Evolutionary conservation across 148 eudicot genomes (phyloP).

Genomic region (Spergularia bocconei): DNA sequence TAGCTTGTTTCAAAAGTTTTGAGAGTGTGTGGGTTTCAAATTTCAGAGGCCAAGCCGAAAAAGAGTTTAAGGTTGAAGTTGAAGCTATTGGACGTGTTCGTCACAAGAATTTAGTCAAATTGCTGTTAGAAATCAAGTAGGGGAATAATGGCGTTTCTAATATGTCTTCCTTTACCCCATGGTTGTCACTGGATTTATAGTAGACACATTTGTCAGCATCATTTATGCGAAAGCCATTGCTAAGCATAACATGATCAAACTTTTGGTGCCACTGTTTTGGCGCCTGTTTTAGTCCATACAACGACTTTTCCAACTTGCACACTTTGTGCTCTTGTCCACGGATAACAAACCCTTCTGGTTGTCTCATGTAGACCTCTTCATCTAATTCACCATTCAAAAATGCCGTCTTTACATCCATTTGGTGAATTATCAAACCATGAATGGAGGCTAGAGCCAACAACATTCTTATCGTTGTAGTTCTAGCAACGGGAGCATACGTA

Average conservation of each 20-base stretch:
- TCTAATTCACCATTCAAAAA: not conserved
- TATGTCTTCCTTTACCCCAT: too few species aligned
- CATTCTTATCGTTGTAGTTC: not conserved
- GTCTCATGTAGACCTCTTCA: not conserved
- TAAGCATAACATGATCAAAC: not conserved
- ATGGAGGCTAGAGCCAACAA: not conserved
- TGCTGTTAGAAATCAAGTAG: too few species aligned
- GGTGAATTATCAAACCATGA: not conserved
- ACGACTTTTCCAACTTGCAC: not conserved
- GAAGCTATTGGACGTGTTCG: conserved; percentile 94
- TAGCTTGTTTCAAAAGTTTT: not conserved
- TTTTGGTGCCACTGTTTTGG: conserved; percentile 3
- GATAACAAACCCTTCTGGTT: not conserved
- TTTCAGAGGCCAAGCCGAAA: conserved; percentile 92
- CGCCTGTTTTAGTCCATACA: not conserved
- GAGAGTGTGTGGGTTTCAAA: not conserved
- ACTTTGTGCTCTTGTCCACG: not conserved
- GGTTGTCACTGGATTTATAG: not conserved
- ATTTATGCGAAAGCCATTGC: too few species aligned
- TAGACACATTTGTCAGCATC: not conserved
- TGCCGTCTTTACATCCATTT: not conserved
- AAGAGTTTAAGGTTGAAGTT: conserved; percentile 90
- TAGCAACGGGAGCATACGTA: not conserved
- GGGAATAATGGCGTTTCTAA: too few species aligned
- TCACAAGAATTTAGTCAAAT: conserved; percentile 82